phyloP scores from a whole-genome alignment of 2,329 filamentous ascomycete genomes.

The Xylaria hypoxylon region DNA sequence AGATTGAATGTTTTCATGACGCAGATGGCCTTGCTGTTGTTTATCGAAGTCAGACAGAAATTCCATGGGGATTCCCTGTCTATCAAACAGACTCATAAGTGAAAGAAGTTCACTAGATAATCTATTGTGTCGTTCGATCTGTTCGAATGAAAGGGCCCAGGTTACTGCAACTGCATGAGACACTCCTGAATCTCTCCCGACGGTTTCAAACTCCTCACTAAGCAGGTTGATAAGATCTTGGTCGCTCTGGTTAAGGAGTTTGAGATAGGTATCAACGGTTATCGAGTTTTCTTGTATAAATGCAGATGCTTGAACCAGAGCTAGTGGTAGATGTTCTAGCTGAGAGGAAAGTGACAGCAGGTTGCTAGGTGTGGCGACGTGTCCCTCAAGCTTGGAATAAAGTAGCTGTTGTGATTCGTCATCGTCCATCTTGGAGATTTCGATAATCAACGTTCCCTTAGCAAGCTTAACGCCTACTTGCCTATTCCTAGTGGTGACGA shows the following conservation, averaged over 20 bases:
- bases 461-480: conserved; percentile 46
- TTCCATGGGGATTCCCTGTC: conserved; percentile 46
- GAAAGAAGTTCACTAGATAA: conserved; percentile 51
- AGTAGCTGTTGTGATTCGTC: conserved; percentile 47
- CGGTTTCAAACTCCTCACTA: conserved; percentile 49
- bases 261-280: conserved; percentile 45
- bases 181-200: conserved; percentile 46
- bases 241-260: conserved; percentile 46
- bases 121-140: conserved; percentile 46
- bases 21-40: neutral
- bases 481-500: conserved; percentile 54
- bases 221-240: conserved; percentile 42
- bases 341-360: conserved; percentile 43
- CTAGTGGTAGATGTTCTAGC: conserved; percentile 51
- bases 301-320: conserved; percentile 52
- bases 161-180: conserved; percentile 48
- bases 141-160: conserved; percentile 53
- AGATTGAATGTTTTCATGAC: conserved; percentile 36
- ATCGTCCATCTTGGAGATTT: conserved; percentile 48
- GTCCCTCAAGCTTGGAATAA: neutral
- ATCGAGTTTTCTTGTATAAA: conserved; percentile 52
- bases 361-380: neutral
- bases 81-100: conserved; percentile 51
- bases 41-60: conserved; percentile 41
- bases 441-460: conserved; percentile 40